Evolutionary conservation across 2,329 filamentous ascomycete species (phyloP), one percentile per base, ranked within the genome.

Genomic region (Fusarium scirpi): DNA sequence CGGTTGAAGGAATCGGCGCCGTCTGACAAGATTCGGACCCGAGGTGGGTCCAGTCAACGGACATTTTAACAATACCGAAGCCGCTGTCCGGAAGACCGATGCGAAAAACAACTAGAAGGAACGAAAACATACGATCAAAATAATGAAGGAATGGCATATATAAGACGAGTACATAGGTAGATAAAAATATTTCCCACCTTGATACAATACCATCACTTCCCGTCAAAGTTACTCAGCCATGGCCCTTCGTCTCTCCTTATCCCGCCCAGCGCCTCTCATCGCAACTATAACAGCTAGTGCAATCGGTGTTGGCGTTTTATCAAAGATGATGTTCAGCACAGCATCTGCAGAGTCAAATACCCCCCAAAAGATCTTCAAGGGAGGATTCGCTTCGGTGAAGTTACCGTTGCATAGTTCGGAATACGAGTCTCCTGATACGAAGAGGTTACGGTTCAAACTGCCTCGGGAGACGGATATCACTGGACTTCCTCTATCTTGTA

Each of bases 391-490:
- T 0, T 84, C 87, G 71, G 78, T 83, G 6, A 83, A 81, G 6
- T 77, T 89, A 11, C 80, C 80, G 24, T 79, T 90, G 4, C 79
- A 87, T 59, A 86, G 84, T 68, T 79, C 82, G 13, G 84, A 88
- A 72, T 67, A 78, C 34, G 82, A 90, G 64, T 90, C 86, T 72
- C 86, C 88, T 76, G 86, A 90, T 73, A 88, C 86, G 13, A 89
- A 88, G 77, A 81, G 80, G 18, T 76, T 90, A 58, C 81, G 86
- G 6, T 90, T 90, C 66, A 84, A 84, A 62, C 78, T 90, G 9
- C 85, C 87, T 0, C 80, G 84, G 16, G 73, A 80, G 4, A 78
- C 82, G 38, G 80, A 82, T 1, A 72, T 82, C 12, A 86, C 82
- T 57, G 88, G 88, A 2, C 76, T 90, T 13, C 65, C 78, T 1